Evolutionary conservation across 176 grass and related monocot species (phyloP).

Genomic region (Zea luxurians): DNA sequence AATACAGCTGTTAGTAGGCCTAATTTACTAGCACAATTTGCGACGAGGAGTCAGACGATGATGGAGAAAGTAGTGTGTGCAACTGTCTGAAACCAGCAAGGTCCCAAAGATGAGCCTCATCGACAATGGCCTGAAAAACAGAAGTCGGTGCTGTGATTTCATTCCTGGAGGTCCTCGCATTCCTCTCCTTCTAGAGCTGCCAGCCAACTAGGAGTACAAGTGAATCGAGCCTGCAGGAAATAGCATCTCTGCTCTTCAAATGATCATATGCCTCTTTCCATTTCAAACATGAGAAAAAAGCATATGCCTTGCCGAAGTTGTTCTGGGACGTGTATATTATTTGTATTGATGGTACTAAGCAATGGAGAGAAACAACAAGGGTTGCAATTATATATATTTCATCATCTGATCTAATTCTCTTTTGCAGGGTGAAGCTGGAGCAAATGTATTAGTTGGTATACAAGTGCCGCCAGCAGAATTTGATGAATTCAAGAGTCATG

Average conservation of each 20-base stretch:
- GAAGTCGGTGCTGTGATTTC: too few relatives aligned
- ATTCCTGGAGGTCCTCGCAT: too few relatives aligned
- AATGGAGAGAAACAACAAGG: neutral
- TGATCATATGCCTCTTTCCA: neutral
- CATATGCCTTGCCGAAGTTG: neutral
- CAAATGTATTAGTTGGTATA: conserved; percentile 87
- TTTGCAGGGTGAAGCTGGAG: conserved; percentile 73
- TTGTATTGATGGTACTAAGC: neutral
- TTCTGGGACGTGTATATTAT: neutral
- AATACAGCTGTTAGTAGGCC: too few relatives aligned
- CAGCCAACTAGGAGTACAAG: too few relatives aligned
- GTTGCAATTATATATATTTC: neutral
- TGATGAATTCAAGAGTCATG: conserved; percentile 54
- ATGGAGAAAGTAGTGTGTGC: too few relatives aligned
- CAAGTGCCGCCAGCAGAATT: conserved; percentile 74
- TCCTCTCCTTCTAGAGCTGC: too few relatives aligned
- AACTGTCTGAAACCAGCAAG: too few relatives aligned
- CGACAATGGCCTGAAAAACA: too few relatives aligned
- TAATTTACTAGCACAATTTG: too few relatives aligned
- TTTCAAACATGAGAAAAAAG: neutral
- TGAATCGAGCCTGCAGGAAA: too few relatives aligned
- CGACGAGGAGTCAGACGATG: too few relatives aligned
- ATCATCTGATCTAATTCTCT: conserved; percentile 27
- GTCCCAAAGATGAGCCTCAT: too few relatives aligned
- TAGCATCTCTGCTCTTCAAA: neutral